A percentile compares a stretch with the other conserved stretches of the same genome.
phyloP scores from a whole-genome alignment of 208 protist species.

The Leptomonas seymouri region DNA sequence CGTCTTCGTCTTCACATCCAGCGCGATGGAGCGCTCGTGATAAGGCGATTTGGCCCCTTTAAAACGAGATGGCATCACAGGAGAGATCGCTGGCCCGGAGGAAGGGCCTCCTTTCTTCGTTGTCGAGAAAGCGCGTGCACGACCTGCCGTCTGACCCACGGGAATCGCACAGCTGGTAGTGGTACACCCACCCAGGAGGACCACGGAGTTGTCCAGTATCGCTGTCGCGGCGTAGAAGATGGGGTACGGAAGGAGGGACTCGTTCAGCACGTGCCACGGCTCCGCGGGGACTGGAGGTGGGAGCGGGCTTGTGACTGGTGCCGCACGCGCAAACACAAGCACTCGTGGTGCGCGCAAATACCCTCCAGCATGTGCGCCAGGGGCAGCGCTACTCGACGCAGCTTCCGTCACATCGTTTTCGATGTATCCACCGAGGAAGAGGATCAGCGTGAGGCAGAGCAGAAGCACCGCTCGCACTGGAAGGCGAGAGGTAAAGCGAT shows the following conservation, averaged over 20 bases:
- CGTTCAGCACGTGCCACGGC: slow-evolving; percentile 28
- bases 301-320: background rate
- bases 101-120: no score
- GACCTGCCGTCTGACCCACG: background rate
- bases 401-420: no score
- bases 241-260: slow-evolving; percentile 34
- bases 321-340: background rate
- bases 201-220: slow-evolving; percentile 27
- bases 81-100: background rate
- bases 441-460: no score
- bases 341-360: background rate
- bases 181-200: slow-evolving; percentile 27
- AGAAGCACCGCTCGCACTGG: no score
- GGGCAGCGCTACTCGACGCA: background rate
- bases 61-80: background rate
- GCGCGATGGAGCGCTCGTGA: slow-evolving; percentile 24
- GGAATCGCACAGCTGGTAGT: slow-evolving; percentile 21
- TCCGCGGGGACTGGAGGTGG: slow-evolving; percentile 18
- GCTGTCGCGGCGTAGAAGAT: slow-evolving; percentile 34
- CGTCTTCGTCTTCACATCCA: slow-evolving; percentile 17
- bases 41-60: slow-evolving; percentile 10
- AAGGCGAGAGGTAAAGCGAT: no score
- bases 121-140: no score
- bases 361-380: background rate
- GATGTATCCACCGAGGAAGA: no score